Evolutionary conservation across 73 alveolate species (phyloP).

Genomic region (Durusdinium trenchii): DNA sequence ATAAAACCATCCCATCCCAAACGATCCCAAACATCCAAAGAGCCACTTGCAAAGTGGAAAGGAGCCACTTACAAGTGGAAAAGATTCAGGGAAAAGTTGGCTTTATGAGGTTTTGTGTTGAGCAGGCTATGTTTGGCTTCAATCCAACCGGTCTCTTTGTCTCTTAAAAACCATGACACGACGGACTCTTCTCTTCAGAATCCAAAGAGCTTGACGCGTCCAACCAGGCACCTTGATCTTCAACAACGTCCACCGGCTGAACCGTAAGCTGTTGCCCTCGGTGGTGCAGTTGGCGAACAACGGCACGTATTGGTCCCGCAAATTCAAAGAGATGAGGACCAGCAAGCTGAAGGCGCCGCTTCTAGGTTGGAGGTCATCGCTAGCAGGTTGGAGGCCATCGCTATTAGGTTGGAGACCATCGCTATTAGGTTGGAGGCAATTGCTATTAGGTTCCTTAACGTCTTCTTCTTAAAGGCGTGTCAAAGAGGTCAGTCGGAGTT

Average conservation of each 20-base stretch:
- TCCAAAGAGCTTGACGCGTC: too few species aligned
- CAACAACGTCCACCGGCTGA: slow-evolving; percentile 63
- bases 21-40: too few species aligned
- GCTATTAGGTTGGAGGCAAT: too few species aligned
- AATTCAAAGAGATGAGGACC: background rate
- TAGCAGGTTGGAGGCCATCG: too few species aligned
- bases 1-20: too few species aligned
- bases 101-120: background rate
- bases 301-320: slow-evolving; percentile 75
- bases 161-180: background rate
- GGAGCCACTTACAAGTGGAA: too few species aligned
- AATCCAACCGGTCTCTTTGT: too few species aligned
- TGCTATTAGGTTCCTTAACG: too few species aligned
- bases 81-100: background rate
- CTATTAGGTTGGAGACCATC: too few species aligned
- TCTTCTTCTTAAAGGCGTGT: background rate
- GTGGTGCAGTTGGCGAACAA: slow-evolving; percentile 46
- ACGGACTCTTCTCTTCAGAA: background rate
- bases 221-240: slow-evolving; percentile 50
- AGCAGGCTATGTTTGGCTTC: background rate
- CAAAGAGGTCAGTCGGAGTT: background rate
- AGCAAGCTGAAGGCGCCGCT: slow-evolving; percentile 45
- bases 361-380: too few species aligned
- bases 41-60: too few species aligned
- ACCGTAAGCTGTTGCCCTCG: slow-evolving; percentile 5